These are phyloP conservation scores for Apostasia shenzhenica DNA, from an alignment of 106 monocot species.

Conservation along the genomic window DNA sequence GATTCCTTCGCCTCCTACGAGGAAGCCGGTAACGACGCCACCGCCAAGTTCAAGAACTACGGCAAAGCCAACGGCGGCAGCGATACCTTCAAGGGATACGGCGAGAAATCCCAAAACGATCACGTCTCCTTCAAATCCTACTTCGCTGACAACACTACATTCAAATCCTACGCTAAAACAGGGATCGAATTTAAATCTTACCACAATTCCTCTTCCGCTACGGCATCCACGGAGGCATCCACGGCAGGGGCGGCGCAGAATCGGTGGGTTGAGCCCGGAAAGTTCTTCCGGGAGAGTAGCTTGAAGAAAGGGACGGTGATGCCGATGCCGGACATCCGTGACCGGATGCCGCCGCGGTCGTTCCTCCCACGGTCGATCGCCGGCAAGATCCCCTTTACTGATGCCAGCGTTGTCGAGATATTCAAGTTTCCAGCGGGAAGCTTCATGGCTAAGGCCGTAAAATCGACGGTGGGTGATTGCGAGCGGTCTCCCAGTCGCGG, in stretches of 20 bases:
- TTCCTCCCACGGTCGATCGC: constrained; percentile 51
- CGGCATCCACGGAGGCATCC: not conserved
- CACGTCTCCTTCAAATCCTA: constrained; percentile 58
- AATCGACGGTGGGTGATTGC: constrained; percentile 56
- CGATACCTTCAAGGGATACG: constrained; percentile 58
- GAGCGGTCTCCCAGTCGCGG: constrained; percentile 68
- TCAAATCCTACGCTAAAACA: constrained; percentile 29
- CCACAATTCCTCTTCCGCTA: constrained; percentile 23
- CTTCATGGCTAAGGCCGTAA: constrained; percentile 49
- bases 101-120: constrained; percentile 20
- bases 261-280: constrained; percentile 76
- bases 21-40: constrained; percentile 30
- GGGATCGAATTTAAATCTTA: constrained; percentile 15
- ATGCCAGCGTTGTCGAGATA: constrained; percentile 18
- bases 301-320: constrained; percentile 39
- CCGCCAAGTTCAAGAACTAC: constrained; percentile 53
- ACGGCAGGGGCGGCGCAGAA: not conserved
- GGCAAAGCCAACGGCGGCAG: constrained; percentile 59
- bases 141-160: constrained; percentile 26
- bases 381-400: constrained; percentile 28
- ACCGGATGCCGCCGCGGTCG: constrained; percentile 56
- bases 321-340: constrained; percentile 69
- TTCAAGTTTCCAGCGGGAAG: constrained; percentile 40
- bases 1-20: constrained; percentile 72
- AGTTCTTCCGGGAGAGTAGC: constrained; percentile 62